Evolutionary conservation across 106 monocot genomes (phyloP).

Genomic region (Vanilla planifolia): DNA sequence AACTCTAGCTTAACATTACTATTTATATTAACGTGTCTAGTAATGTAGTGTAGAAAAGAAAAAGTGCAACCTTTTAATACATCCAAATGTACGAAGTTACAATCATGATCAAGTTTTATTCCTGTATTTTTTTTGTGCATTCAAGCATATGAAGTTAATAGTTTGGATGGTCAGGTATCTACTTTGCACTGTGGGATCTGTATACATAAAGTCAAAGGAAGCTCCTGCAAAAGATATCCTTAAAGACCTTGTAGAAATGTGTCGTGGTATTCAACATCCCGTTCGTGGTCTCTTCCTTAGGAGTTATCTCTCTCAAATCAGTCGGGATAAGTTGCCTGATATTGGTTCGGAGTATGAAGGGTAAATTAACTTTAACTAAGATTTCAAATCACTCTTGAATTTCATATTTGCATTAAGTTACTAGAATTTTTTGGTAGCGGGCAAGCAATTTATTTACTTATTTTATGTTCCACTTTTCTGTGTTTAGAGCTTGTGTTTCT

Average conservation of each 20-base stretch:
- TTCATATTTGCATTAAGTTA: background rate
- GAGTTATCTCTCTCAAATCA: slow-evolving; percentile 85
- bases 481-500: too few species aligned
- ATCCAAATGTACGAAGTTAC: too few species aligned
- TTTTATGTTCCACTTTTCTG: too few species aligned
- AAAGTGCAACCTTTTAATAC: too few species aligned
- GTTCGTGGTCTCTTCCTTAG: slow-evolving; percentile 85
- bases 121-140: background rate
- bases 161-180: slow-evolving; percentile 57
- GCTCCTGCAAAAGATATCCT: slow-evolving; percentile 89
- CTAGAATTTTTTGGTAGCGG: background rate
- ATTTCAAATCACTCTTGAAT: background rate
- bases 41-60: too few species aligned
- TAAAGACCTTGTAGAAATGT: slow-evolving; percentile 96
- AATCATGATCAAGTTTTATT: background rate
- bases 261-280: slow-evolving; percentile 81
- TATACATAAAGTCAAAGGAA: slow-evolving; percentile 89
- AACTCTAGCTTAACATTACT: too few species aligned
- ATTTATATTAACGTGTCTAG: too few species aligned
- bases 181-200: slow-evolving; percentile 89
- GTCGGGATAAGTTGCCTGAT: slow-evolving; percentile 81
- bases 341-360: slow-evolving; percentile 94
- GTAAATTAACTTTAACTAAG: slow-evolving; percentile 21
- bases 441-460: too few species aligned
- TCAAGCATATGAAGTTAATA: slow-evolving; percentile 9